Evolutionary conservation across 2,329 filamentous ascomycete genomes (phyloP).

Genomic region (Dendryphion nanum): DNA sequence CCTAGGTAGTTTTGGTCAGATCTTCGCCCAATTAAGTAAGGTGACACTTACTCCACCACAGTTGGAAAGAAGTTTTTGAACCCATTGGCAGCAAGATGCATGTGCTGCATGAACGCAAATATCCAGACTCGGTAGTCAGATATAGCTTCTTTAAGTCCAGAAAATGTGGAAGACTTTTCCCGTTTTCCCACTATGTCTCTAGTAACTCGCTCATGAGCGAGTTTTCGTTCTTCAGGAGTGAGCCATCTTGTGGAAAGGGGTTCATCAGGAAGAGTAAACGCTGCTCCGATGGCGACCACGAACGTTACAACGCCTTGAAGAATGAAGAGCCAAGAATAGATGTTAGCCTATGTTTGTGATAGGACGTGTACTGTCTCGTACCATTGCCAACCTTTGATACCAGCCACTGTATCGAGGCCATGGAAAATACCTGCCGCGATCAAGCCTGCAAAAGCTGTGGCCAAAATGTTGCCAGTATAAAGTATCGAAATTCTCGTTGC

Average conservation of each 20-base stretch:
- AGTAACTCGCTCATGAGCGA: slow-evolving; percentile 18
- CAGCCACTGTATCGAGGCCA: not conserved
- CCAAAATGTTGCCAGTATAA: not conserved
- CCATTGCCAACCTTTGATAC: slow-evolving; percentile 25
- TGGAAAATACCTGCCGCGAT: not conserved
- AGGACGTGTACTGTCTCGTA: no score
- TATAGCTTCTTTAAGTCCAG: slow-evolving; percentile 49
- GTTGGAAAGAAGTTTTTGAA: slow-evolving; percentile 33
- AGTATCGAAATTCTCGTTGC: not conserved
- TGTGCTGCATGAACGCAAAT: slow-evolving; percentile 54
- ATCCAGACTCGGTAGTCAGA: slow-evolving; percentile 52
- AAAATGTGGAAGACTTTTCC: slow-evolving; percentile 41
- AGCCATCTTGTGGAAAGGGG: slow-evolving; percentile 41
- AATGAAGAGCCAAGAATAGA: not conserved
- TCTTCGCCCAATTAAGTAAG: not conserved
- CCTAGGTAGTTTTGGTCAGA: not conserved
- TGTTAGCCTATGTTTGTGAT: no score
- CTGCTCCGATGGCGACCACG: not conserved
- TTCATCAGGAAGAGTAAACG: slow-evolving; percentile 3
- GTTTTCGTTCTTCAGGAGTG: slow-evolving; percentile 41
- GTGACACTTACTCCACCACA: not conserved
- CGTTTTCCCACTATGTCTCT: slow-evolving; percentile 48
- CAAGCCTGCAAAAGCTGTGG: not conserved
- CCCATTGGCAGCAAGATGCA: slow-evolving; percentile 52
- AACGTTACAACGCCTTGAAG: not conserved